Base-by-base conservation (phyloP, 2,329 filamentous ascomycete genomes). In the Cytospora piceicola region DNA sequence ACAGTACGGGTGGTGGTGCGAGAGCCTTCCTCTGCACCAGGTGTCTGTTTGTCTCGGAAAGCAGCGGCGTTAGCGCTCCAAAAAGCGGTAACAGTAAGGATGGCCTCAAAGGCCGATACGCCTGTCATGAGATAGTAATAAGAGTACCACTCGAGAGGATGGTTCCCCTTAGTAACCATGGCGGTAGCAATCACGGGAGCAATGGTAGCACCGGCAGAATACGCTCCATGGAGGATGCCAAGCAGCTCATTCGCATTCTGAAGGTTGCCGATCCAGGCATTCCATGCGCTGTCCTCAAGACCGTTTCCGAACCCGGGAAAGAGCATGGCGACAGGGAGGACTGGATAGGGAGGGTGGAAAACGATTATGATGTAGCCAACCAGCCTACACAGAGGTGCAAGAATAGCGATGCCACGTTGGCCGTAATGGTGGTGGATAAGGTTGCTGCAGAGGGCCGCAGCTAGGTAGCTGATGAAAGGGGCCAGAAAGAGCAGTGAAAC, bases 81-180 rank as follows among this genome's bases (percentile, higher is more conserved):
- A 75, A 94, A 94, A 1, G 86, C 82, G 24, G 77, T 70, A 1
- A 79, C 73, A 0, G 82, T 83, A 3, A 82, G 77, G 4, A 77
- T 61, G 8, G 90, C 74, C 72, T 92, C 89, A 30, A 90, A 68
- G 1, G 75, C 79, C 0, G 86, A 82, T 57, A 85, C 75, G 14
- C 78, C 86, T 53, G 90, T 82, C 88, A 93, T 90, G 64, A 93
- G 77, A 73, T 92, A 93, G 76, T 92, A 94, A 75, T 90, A 94
- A 14, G 80, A 80, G 71, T 89, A 92, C 92, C 92, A 95, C 0
- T 80, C 79, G 59, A 89, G 73, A n/a, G 52, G 32, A 22, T 24
- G 36, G 4, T 78, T 70, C 0, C 78, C 86, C 69, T 86, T 87
- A 0, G 88, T 87, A 42, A 94, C 85, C 85, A 94, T 88, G 5